A percentile compares a stretch with the other conserved stretches of the same genome.
Conservation (phyloP, 2,329 filamentous ascomycete species). For the Aspergillus sp. region DNA sequence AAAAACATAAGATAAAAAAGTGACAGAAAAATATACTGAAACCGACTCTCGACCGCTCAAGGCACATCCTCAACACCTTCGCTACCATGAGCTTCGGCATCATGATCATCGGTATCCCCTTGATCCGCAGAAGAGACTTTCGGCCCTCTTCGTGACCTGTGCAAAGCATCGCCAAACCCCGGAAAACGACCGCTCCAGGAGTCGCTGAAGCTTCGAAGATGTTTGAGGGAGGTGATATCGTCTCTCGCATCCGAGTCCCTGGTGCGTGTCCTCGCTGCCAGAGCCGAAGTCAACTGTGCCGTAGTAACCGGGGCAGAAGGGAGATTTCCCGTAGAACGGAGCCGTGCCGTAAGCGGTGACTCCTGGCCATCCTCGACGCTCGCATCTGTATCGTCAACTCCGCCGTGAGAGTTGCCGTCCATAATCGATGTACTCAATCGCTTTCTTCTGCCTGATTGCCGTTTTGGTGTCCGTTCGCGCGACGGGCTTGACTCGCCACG, state of each 20-base stretch:
- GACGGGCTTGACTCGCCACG: conserved; percentile 41
- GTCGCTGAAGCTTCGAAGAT: conserved; percentile 30
- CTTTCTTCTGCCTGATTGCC: conserved; percentile 19
- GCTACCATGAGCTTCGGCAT: neutral
- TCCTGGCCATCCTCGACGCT: conserved; percentile 9
- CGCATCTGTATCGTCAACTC: conserved; percentile 14
- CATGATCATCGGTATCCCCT: neutral
- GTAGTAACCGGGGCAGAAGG: conserved; percentile 10
- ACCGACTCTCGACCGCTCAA: too few species aligned
- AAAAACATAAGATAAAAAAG: neutral
- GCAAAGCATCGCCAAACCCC: conserved; percentile 27
- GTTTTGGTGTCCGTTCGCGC: conserved; percentile 20
- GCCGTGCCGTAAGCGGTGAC: conserved; percentile 13
- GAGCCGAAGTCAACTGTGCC: conserved; percentile 14
- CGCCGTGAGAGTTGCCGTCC: conserved; percentile 11
- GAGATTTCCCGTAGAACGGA: conserved; percentile 18
- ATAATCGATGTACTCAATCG: conserved; percentile 17
- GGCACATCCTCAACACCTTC: too few species aligned
- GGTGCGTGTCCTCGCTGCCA: conserved; percentile 8
- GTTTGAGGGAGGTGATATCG: conserved; percentile 11
- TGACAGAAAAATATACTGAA: too few species aligned
- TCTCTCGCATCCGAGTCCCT: conserved; percentile 7
- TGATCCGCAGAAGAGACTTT: neutral
- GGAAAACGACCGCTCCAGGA: conserved; percentile 27
- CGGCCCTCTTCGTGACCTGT: conserved; percentile 8